Percentiles rank a stretch among this genome's conserved stretches.
Evolutionary conservation across 306 rosid genomes (phyloP).

Genomic region (Trifolium subterraneum): DNA sequence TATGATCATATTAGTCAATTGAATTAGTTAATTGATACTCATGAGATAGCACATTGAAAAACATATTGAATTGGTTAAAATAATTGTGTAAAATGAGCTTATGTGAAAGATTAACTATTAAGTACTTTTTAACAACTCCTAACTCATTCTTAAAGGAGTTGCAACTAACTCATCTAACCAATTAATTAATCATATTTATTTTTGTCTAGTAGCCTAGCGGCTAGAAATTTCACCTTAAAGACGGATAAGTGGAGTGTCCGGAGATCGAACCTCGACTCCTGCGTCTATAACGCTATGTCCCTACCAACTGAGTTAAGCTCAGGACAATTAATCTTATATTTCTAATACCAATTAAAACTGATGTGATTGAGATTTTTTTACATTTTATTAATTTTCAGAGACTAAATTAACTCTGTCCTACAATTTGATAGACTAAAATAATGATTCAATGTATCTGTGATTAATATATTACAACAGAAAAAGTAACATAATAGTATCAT

Average conservation of each 20-base stretch:
- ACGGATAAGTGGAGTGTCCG: too few relatives aligned
- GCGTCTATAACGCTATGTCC: too few relatives aligned
- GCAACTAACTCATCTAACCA: neutral
- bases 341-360: neutral
- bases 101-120: too few relatives aligned
- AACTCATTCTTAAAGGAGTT: neutral
- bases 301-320: too few relatives aligned
- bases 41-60: too few relatives aligned
- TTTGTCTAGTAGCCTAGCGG: too few relatives aligned
- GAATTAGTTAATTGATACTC: neutral
- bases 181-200: neutral
- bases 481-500: neutral
- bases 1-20: neutral
- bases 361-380: neutral
- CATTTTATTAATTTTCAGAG: too few relatives aligned
- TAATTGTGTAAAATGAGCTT: too few relatives aligned
- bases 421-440: neutral
- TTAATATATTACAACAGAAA: neutral
- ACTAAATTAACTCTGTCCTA: neutral
- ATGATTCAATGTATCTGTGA: neutral
- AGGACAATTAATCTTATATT: too few relatives aligned
- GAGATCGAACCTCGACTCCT: too few relatives aligned
- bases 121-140: neutral
- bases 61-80: too few relatives aligned
- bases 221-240: too few relatives aligned